A percentile compares a stretch with the other conserved stretches of the same genome.
phyloP scores from a whole-genome alignment of 306 rosid species.

The Inga leiocalycina region DNA sequence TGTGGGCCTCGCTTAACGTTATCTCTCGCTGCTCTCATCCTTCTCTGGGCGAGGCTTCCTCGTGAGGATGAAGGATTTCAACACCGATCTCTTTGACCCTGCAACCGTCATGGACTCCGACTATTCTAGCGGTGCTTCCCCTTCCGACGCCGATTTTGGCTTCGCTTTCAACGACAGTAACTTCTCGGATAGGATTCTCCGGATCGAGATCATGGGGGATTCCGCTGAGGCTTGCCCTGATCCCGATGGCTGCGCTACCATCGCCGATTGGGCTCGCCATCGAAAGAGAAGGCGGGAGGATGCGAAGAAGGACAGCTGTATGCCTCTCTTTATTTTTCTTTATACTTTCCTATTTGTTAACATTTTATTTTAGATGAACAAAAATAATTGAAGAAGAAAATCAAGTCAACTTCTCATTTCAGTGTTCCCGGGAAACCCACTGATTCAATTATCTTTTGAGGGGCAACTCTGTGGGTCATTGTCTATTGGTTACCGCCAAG shows the following conservation, averaged over 20 bases:
- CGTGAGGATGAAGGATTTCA: constrained; percentile 39
- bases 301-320: constrained; percentile 73
- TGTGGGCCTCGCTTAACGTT: constrained; percentile 9
- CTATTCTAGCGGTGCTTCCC: constrained; percentile 47
- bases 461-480: background rate
- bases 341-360: background rate
- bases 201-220: constrained; percentile 84
- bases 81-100: constrained; percentile 87
- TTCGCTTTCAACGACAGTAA: constrained; percentile 96
- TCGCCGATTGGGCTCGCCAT: constrained; percentile 93
- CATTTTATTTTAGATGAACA: background rate
- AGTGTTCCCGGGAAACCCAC: background rate
- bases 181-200: constrained; percentile 89
- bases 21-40: background rate
- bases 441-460: background rate
- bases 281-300: constrained; percentile 93
- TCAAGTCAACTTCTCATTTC: background rate
- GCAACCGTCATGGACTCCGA: constrained; percentile 69
- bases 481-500: background rate
- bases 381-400: background rate
- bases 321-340: background rate
- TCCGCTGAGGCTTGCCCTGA: constrained; percentile 53
- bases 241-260: constrained; percentile 57
- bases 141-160: constrained; percentile 79
- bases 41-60: background rate